Evolutionary conservation across 1,284 basidiomycete species (phyloP), one percentile per base, ranked within the genome.

Genomic region (Ganoderma meredithae): DNA sequence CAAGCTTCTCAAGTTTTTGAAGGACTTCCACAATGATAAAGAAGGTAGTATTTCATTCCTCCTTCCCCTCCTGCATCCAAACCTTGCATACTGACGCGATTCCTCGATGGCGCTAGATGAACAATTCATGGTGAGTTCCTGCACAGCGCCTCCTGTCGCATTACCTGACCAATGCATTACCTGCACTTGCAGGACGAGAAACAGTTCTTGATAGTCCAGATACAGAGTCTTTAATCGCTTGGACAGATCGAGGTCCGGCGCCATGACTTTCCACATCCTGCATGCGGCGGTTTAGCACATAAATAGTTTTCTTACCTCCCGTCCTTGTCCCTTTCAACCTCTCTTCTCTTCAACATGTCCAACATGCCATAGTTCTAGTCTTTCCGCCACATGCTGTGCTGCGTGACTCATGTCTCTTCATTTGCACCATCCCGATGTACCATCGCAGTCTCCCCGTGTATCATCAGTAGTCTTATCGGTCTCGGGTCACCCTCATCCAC

Each of bases 11-110:
- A 83, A 85, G 6, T 99, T 99, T 83, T 82, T 99, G 68, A 91
- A 91, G 79, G 90, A 90, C 69, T 99, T 99, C 85, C 97, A 99
- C 79, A 99, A 98, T 78, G 97, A 99, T 79, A 98, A 98, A 81
- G 97, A 99, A 80, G 94, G 92, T 93, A 66, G 22, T 61, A 90
- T 82, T 31, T 27, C 33, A 13, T 49, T 13, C 9, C 44, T 12
- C 13, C 60, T 44, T 22, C 52, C 8, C 15, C 60, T 43, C 25
- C 71, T 41, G 49, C 59, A 17, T n/a, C 8, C 44, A 36, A 4
- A 13, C 27, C 7, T 55, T 9, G 25, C n/a, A 9, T 39, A 33
- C 69, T 70, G 39, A 71, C 58, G 13, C 43, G 39, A 64, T 13
- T 36, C n/a, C 40, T 41, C 27, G 25, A 15, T 19, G 22, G 15